A percentile compares a stretch with the other conserved stretches of the same genome.
Conservation (phyloP, 2,329 filamentous ascomycete species). For the Torrubiella hemipterigena region DNA sequence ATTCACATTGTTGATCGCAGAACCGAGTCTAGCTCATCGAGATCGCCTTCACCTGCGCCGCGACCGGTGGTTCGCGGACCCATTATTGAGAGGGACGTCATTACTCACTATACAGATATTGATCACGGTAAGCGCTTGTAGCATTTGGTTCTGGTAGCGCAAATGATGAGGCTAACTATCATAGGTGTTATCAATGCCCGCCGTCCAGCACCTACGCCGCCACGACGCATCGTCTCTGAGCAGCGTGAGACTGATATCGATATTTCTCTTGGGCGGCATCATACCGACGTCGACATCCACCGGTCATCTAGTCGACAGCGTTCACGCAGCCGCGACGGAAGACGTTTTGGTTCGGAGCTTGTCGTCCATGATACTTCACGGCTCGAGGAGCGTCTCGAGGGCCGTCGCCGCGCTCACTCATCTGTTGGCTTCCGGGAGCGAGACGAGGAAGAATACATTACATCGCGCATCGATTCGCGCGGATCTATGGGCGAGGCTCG, state of each 20-base stretch:
- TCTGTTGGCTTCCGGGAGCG: too few relatives aligned
- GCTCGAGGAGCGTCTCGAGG: conserved; percentile 29
- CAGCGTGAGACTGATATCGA: conserved; percentile 51
- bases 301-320: conserved; percentile 22
- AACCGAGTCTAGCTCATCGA: conserved; percentile 26
- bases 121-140: conserved; percentile 69
- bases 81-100: conserved; percentile 76
- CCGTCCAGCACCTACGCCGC: conserved; percentile 35
- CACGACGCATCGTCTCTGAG: conserved; percentile 26
- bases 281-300: conserved; percentile 46
- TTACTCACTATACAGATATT: conserved; percentile 78
- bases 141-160: too few relatives aligned
- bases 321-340: conserved; percentile 26
- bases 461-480: conserved; percentile 41
- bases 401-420: conserved; percentile 38
- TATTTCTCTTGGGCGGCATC: conserved; percentile 40
- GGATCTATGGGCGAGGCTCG: conserved; percentile 61
- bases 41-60: conserved; percentile 45
- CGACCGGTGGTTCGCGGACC: conserved; percentile 60
- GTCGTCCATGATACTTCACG: conserved; percentile 45
- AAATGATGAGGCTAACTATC: background rate
- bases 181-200: conserved; percentile 32
- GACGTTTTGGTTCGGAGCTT: conserved; percentile 38
- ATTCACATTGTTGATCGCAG: conserved; percentile 39
- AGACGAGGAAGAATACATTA: conserved; percentile 55